Base-by-base conservation (phyloP, 202 grass and related monocot species). In the Hordeum pubiflorum region DNA sequence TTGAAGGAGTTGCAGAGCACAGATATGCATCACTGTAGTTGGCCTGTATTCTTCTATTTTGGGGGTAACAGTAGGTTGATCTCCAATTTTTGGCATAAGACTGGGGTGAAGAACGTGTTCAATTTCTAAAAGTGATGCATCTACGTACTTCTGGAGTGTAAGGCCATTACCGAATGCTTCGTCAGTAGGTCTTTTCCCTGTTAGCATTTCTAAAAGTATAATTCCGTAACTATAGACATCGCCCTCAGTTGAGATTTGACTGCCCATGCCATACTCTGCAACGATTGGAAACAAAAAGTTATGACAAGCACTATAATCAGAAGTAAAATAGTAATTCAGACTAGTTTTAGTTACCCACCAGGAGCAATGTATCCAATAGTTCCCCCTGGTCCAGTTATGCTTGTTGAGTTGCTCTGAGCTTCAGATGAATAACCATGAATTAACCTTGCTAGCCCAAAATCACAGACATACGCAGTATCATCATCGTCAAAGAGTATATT, bases 381-480 rank as follows among this genome's bases (percentile, higher is more conserved):
- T 56, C 37, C 65, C 44, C 43, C n/a, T 32, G 43, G 43, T 50
- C 69, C 69, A 52, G 29, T 2, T 18, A 54, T 72, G 26, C 43
- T 21, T 20, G 56, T 58, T 43, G 69, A 31, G 27, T 24, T 63
- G 0, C 40, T 58, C 10, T 69, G 12, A 31, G 2, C 31, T 41
- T 5, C 64, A 38, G 21, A 65, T 39, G 68, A 54, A 32, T 52
- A 54, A 52, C 14, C 69, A 52, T 46, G 23, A 72, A 72, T 72
- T 52, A 84, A 76, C 50, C 74, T 87, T 24, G 88, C 84, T 80
- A 91, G 68, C 44, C 88, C 88, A 80, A 91, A 91, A 56, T 91
- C 88, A 65, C 82, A 77, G 29, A 91, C 88, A 68, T 48, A 72
- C 14, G 81, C 84, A 50, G 67, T 62, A 63, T 87, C 63, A 18